phyloP scores from a whole-genome alignment of 2,329 filamentous ascomycete species.

The Cladosporium sp. region DNA sequence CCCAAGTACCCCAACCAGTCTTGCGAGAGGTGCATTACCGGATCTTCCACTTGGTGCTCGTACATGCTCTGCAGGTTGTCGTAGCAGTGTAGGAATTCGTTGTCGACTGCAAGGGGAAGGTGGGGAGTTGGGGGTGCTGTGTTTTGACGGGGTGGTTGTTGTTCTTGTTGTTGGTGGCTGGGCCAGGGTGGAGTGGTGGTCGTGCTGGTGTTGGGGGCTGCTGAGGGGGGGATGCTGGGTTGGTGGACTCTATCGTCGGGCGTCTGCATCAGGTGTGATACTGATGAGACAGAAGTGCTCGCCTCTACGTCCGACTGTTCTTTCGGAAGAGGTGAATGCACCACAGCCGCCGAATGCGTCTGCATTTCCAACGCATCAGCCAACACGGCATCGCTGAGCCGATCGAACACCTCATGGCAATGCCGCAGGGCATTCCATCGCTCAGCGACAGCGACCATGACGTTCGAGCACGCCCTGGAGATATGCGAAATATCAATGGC shows the following conservation, averaged over 20 bases:
- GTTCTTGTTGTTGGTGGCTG: too few relatives aligned
- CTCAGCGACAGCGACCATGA: slow-evolving; percentile 43
- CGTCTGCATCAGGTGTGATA: too few relatives aligned
- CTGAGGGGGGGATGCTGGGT: too few relatives aligned
- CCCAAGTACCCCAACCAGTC: slow-evolving; percentile 29
- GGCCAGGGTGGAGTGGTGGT: too few relatives aligned
- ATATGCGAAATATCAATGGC: slow-evolving; percentile 43
- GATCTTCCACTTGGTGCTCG: slow-evolving; percentile 26
- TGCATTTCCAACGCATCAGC: slow-evolving; percentile 37
- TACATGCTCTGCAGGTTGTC: slow-evolving; percentile 28
- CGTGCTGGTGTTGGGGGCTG: too few relatives aligned
- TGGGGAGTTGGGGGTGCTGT: too few relatives aligned
- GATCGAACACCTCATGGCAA: slow-evolving; percentile 42
- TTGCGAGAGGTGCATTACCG: slow-evolving; percentile 31
- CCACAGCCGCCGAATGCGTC: slow-evolving; percentile 1
- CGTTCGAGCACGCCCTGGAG: slow-evolving; percentile 42
- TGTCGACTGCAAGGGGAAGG: slow-evolving; percentile 32
- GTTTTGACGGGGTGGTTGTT: too few relatives aligned
- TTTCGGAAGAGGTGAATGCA: too few relatives aligned
- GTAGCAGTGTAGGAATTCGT: slow-evolving; percentile 38
- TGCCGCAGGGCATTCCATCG: slow-evolving; percentile 39
- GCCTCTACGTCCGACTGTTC: too few relatives aligned
- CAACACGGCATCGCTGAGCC: slow-evolving; percentile 41
- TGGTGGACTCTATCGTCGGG: too few relatives aligned
- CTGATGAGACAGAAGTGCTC: too few relatives aligned